These are phyloP conservation scores for Mentha longifolia DNA, from an alignment of 257 asterid genomes.

Conservation along the genomic window DNA sequence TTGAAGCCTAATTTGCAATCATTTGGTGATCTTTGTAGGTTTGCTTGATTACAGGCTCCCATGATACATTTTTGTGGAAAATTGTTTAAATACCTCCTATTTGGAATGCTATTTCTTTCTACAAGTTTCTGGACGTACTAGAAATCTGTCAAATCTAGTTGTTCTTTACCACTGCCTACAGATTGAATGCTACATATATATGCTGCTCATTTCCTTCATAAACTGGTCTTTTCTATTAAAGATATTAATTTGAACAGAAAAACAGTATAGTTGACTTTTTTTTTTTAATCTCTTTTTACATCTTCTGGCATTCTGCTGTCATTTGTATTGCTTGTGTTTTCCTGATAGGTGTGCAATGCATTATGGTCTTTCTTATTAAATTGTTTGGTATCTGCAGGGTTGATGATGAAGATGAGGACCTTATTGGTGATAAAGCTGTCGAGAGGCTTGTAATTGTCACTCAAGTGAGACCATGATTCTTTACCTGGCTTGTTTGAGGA, in stretches of 20 bases:
- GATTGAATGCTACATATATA: not conserved
- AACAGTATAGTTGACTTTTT: not conserved
- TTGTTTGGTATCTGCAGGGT: conserved; percentile 46
- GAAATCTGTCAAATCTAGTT: not conserved
- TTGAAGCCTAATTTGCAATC: not conserved
- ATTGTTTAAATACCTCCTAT: not conserved
- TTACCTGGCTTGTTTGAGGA: conserved; percentile 27
- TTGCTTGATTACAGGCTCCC: not conserved
- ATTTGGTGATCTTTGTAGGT: not conserved
- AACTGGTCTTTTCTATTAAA: not conserved
- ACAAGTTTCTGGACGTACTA: not conserved
- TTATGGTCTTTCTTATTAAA: conserved; percentile 21
- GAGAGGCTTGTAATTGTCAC: conserved; percentile 89
- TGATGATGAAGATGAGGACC: conserved; percentile 72
- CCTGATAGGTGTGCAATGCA: conserved; percentile 3
- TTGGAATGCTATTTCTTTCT: not conserved
- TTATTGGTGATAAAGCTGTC: conserved; percentile 57
- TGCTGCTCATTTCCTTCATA: conserved; percentile 2
- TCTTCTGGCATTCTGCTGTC: conserved; percentile 1
- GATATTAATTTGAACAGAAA: conserved; percentile 22
- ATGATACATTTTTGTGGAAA: not conserved
- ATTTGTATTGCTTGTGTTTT: conserved; percentile 3
- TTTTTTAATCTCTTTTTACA: not conserved
- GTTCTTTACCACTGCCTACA: not conserved
- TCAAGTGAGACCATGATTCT: conserved; percentile 56